phyloP scores from a whole-genome alignment of 139 green algal species.

The Coccomyxa sp. region DNA sequence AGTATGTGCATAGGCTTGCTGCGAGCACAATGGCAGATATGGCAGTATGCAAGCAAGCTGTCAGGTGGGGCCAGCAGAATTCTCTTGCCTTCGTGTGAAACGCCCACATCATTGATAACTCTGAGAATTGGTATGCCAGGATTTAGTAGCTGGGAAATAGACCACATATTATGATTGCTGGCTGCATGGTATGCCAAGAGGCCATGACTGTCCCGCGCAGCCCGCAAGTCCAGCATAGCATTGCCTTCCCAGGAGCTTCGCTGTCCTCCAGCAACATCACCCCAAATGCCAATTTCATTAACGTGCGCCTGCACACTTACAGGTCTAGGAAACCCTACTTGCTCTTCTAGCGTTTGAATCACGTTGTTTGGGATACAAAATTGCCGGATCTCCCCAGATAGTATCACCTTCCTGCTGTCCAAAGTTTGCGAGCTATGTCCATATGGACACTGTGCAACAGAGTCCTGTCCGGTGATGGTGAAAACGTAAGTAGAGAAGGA shows the following conservation, averaged over 20 bases:
- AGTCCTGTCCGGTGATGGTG: background rate
- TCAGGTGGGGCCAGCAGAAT: background rate
- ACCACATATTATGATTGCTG: background rate
- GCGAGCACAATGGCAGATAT: background rate
- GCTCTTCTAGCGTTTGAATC: background rate
- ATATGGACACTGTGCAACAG: background rate
- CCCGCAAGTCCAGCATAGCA: background rate
- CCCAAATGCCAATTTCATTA: background rate
- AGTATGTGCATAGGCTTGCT: background rate
- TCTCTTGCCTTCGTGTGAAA: background rate
- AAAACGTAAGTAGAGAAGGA: background rate
- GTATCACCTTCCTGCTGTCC: background rate
- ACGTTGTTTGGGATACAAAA: background rate
- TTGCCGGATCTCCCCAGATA: background rate
- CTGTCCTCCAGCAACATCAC: background rate
- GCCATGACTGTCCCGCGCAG: background rate
- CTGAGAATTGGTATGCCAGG: background rate
- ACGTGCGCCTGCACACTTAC: background rate
- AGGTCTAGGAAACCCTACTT: background rate
- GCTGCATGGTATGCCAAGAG: background rate
- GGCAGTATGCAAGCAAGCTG: background rate
- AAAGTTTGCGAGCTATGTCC: background rate
- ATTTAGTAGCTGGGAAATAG: background rate
- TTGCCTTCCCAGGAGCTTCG: background rate
- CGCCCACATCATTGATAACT: background rate